Evolutionary conservation across 768 basidiomycete genomes (phyloP).

Genomic region (Phanerochaete carnosa): DNA sequence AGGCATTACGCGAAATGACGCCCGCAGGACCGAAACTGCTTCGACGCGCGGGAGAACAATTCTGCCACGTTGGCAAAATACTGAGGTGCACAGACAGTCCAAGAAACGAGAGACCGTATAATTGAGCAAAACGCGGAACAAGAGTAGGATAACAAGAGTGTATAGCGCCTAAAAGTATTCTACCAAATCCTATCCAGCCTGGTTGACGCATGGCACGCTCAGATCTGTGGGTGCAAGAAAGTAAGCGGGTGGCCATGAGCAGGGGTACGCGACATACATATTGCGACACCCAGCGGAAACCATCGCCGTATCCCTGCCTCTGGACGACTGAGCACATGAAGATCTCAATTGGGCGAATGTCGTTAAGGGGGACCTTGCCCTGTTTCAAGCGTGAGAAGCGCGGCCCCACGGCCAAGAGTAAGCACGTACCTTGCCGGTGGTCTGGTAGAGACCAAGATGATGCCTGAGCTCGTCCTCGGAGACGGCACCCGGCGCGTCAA

Average conservation of each 20-base stretch:
- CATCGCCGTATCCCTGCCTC: conserved; percentile 98
- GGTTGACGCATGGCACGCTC: neutral
- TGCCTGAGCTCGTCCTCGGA: conserved; percentile 97
- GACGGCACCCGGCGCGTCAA: conserved; percentile 96
- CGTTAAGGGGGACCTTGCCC: conserved; percentile 96
- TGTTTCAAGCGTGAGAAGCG: conserved; percentile 29
- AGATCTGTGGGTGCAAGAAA: neutral
- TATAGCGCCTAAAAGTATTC: conserved; percentile 16
- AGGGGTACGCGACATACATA: conserved; percentile 55
- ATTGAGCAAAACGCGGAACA: conserved; percentile 20
- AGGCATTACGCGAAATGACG: neutral
- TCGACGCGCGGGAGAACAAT: neutral
- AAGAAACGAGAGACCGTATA: conserved; percentile 7
- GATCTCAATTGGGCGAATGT: conserved; percentile 97
- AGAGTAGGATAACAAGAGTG: conserved; percentile 12
- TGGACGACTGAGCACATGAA: conserved; percentile 99
- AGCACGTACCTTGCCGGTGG: conserved; percentile 91
- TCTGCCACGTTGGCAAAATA: neutral
- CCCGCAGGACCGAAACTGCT: neutral
- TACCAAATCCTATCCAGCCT: conserved; percentile 12
- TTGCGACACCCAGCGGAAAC: conserved; percentile 97
- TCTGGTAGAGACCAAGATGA: conserved; percentile 93
- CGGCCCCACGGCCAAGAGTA: neutral
- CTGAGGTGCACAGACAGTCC: neutral
- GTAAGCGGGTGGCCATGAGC: neutral